Conservation (phyloP, 257 asterid genomes). For the Fraxinus pennsylvanica region DNA sequence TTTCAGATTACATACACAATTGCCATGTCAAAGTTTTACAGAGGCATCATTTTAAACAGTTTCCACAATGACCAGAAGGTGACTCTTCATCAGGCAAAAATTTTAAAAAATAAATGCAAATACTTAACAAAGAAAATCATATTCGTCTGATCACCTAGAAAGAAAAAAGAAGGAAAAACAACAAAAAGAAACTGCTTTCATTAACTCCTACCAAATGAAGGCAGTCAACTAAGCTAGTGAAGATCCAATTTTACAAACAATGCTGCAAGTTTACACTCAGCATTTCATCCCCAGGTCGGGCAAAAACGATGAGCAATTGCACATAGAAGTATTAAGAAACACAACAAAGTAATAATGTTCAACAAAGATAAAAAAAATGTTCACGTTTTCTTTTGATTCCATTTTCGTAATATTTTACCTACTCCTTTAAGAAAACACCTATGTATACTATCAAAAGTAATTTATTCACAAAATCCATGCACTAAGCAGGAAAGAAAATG, state of each 20-base stretch:
- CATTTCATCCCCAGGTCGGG: constrained; percentile 1
- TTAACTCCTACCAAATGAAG: constrained; percentile 8
- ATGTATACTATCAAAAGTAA: constrained; percentile 8
- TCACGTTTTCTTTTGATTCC: background rate
- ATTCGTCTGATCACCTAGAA: background rate
- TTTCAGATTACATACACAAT: background rate
- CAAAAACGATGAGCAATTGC: constrained; percentile 4
- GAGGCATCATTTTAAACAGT: constrained; percentile 2
- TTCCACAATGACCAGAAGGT: background rate
- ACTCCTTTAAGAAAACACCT: constrained; percentile 11
- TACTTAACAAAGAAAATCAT: background rate
- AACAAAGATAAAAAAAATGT: constrained; percentile 9
- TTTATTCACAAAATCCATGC: background rate
- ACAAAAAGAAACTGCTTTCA: background rate
- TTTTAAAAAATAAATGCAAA: background rate
- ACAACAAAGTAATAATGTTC: background rate
- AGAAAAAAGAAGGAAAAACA: background rate
- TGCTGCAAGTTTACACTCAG: background rate
- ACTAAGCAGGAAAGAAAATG: constrained; percentile 4
- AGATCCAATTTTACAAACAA: background rate
- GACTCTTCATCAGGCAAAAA: background rate
- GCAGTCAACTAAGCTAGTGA: constrained; percentile 13
- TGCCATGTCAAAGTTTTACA: background rate
- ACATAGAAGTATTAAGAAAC: constrained; percentile 10
- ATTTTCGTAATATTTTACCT: background rate